Conservation (phyloP, 2,329 filamentous ascomycete species). For the Fusarium sp. region DNA sequence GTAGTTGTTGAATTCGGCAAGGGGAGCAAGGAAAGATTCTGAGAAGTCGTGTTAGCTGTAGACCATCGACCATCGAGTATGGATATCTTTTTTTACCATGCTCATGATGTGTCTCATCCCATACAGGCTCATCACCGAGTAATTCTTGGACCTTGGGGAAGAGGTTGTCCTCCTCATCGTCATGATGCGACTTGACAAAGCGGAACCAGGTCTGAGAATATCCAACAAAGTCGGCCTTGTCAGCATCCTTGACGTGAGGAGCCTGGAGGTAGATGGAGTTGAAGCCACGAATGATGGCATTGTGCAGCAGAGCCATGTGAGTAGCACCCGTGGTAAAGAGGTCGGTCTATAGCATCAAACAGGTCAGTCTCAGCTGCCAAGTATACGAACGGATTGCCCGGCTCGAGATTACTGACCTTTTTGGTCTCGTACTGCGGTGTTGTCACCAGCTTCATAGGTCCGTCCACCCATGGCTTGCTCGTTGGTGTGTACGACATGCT, state of each 20-base stretch:
- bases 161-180: slow-evolving; percentile 66
- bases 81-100: slow-evolving; percentile 54
- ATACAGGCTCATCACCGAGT: slow-evolving; percentile 60
- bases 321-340: slow-evolving; percentile 67
- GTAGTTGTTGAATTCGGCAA: slow-evolving; percentile 62
- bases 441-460: slow-evolving; percentile 61
- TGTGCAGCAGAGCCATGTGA: slow-evolving; percentile 70
- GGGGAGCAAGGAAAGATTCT: slow-evolving; percentile 61
- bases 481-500: slow-evolving; percentile 46
- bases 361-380: slow-evolving; percentile 1
- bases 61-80: background rate
- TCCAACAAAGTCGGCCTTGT: slow-evolving; percentile 65
- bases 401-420: slow-evolving; percentile 52
- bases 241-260: slow-evolving; percentile 58
- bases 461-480: slow-evolving; percentile 60
- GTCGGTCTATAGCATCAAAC: slow-evolving; percentile 54
- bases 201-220: slow-evolving; percentile 67
- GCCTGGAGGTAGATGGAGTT: slow-evolving; percentile 71
- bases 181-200: slow-evolving; percentile 68
- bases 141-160: slow-evolving; percentile 64
- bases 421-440: slow-evolving; percentile 63
- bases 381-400: background rate
- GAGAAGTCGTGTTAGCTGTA: background rate
- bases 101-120: slow-evolving; percentile 62
- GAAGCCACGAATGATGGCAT: slow-evolving; percentile 69